Evolutionary conservation across 306 rosid species (phyloP).

Genomic region (Dryas octopetala): DNA sequence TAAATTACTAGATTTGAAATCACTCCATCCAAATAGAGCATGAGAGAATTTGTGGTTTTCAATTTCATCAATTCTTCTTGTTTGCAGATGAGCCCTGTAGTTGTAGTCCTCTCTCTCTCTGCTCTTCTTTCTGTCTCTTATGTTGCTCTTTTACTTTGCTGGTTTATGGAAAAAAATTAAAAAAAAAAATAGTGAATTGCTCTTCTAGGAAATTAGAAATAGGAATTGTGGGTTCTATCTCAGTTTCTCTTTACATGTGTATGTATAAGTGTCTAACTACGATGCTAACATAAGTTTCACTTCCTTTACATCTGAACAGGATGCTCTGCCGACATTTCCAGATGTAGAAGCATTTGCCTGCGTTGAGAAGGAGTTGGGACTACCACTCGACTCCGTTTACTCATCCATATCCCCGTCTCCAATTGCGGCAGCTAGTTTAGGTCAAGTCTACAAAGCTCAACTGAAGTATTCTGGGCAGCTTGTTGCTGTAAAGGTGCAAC

Average conservation of each 20-base stretch:
- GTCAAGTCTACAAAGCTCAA: conserved; percentile 89
- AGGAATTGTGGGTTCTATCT: neutral
- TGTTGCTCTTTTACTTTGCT: no score
- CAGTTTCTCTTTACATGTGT: conserved; percentile 12
- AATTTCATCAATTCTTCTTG: no score
- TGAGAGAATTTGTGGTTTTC: no score
- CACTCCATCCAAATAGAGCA: no score
- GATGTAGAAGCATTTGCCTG: conserved; percentile 80
- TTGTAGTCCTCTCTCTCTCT: no score
- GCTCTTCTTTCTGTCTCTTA: no score
- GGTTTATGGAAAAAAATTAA: no score
- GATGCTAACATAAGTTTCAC: conserved; percentile 26
- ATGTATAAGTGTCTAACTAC: neutral
- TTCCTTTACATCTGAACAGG: conserved; percentile 53
- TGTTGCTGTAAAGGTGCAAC: conserved; percentile 95
- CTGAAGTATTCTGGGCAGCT: conserved; percentile 60
- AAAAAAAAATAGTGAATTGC: no score
- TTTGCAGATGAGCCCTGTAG: no score
- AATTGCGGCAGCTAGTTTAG: conserved; percentile 97
- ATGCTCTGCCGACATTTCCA: conserved; percentile 86
- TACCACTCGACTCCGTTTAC: conserved; percentile 66
- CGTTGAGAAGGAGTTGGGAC: conserved; percentile 80
- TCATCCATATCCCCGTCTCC: conserved; percentile 72
- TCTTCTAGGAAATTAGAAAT: no score
- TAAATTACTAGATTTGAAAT: no score